Conservation (phyloP, 1,284 basidiomycete genomes). For the Taiwanofungus camphoratus region DNA sequence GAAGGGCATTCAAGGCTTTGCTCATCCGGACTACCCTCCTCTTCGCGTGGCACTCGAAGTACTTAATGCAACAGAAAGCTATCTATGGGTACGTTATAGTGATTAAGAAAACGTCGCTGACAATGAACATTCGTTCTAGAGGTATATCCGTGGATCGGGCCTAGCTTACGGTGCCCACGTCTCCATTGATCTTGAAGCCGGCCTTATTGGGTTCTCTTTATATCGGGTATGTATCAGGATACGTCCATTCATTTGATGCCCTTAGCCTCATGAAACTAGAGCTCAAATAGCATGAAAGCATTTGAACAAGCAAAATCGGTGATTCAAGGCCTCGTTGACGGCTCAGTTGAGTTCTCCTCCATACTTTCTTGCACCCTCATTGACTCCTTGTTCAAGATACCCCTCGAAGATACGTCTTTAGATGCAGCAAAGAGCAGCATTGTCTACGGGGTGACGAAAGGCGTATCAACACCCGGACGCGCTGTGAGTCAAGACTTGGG, state of each 20-base stretch:
- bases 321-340: slow-evolving; percentile 71
- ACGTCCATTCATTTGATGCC: too few species aligned
- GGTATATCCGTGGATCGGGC: slow-evolving; percentile 86
- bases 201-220: slow-evolving; percentile 75
- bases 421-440: slow-evolving; percentile 92
- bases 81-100: slow-evolving; percentile 70
- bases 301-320: slow-evolving; percentile 79
- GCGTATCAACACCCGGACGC: slow-evolving; percentile 77
- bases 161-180: slow-evolving; percentile 91
- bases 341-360: slow-evolving; percentile 52
- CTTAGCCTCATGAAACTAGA: slow-evolving; percentile 36
- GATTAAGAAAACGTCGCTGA: neutral
- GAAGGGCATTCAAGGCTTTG: slow-evolving; percentile 74
- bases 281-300: slow-evolving; percentile 83
- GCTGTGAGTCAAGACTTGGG: slow-evolving; percentile 53
- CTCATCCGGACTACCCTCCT: slow-evolving; percentile 82
- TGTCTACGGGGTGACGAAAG: slow-evolving; percentile 78
- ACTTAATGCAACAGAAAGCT: slow-evolving; percentile 92
- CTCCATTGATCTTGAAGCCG: slow-evolving; percentile 75
- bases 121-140: slow-evolving; percentile 34
- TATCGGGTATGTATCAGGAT: slow-evolving; percentile 58
- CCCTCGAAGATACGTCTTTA: slow-evolving; percentile 77
- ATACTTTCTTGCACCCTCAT: slow-evolving; percentile 1
- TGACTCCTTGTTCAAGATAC: slow-evolving; percentile 50
- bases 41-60: slow-evolving; percentile 83